These are phyloP conservation scores for Kodamaea jinghongensis DNA, from an alignment of 805 yeast species.

Conservation along the genomic window DNA sequence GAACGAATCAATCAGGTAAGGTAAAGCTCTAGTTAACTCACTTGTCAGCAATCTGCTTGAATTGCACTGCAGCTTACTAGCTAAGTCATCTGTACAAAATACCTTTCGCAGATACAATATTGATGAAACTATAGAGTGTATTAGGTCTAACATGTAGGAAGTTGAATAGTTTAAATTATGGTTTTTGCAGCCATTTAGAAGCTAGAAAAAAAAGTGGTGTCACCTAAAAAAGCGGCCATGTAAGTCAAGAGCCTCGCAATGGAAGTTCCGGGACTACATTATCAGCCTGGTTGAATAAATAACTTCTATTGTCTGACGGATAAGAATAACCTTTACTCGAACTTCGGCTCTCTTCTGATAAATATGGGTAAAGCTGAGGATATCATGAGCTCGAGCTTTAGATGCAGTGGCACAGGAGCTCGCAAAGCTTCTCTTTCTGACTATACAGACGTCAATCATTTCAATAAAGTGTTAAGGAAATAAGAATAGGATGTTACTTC, in stretches of 20 bases:
- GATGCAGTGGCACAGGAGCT: neutral
- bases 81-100: constrained; percentile 3
- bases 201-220: neutral
- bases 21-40: too few species aligned
- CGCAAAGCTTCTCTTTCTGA: neutral
- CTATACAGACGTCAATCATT: neutral
- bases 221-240: too few species aligned
- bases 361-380: too few species aligned
- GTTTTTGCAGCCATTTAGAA: constrained; percentile 6
- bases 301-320: too few species aligned
- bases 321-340: too few species aligned
- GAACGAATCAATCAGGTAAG: constrained; percentile 48
- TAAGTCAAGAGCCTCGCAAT: too few species aligned
- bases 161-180: neutral
- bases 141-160: constrained; percentile 1
- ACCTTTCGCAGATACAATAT: constrained; percentile 5
- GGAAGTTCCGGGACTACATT: too few species aligned
- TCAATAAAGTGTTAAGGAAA: neutral
- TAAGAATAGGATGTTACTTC: neutral
- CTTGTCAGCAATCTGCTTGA: neutral
- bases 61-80: constrained; percentile 31
- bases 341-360: too few species aligned
- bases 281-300: too few species aligned
- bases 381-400: too few species aligned
- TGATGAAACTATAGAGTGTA: neutral